Percentiles rank a stretch among this genome's conserved stretches.
phyloP scores from a whole-genome alignment of 306 rosid genomes.

The Argentina anserina region DNA sequence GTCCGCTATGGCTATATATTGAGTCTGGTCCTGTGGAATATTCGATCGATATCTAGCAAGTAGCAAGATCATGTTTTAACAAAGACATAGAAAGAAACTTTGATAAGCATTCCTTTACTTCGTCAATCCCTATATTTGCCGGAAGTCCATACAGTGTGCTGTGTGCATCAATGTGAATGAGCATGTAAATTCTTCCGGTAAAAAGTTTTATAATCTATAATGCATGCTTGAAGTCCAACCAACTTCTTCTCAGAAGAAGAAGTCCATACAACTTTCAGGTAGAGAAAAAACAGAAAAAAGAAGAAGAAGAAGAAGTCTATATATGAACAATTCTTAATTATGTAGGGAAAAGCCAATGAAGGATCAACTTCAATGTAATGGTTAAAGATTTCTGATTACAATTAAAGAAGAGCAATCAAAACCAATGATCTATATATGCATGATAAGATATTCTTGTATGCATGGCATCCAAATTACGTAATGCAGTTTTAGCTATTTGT shows the following conservation, averaged over 20 bases:
- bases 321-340: not conserved
- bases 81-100: not conserved
- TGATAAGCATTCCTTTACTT: not conserved
- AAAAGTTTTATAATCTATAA: not conserved
- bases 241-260: not conserved
- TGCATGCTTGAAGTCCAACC: not conserved
- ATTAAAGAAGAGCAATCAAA: not conserved
- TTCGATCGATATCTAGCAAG: not conserved
- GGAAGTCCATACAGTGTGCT: not conserved
- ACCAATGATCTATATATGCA: not conserved
- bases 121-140: not conserved
- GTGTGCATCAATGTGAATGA: not conserved
- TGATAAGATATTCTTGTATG: too few relatives aligned
- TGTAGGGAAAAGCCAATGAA: not conserved
- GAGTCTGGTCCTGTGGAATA: not conserved
- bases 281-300: not conserved
- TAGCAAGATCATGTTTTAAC: too few relatives aligned
- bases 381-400: not conserved
- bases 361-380: not conserved
- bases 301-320: not conserved
- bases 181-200: not conserved
- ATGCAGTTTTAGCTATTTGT: too few relatives aligned
- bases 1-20: not conserved
- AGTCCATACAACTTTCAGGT: not conserved
- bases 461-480: too few relatives aligned